Conservation (phyloP, 2,329 filamentous ascomycete species). For the Podosphaera aphanis region DNA sequence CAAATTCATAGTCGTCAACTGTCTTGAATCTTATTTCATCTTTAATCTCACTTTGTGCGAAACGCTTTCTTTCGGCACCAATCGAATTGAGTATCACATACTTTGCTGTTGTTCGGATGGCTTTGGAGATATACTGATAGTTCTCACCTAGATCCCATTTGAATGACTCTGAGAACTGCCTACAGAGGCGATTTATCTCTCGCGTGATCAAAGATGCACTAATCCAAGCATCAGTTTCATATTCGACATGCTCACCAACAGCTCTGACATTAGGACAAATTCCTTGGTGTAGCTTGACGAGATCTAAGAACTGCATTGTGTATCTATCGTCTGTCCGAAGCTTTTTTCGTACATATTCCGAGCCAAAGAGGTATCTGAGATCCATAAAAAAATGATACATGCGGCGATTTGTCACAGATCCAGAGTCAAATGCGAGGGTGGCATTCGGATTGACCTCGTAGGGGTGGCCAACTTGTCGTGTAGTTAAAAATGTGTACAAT, state of each 20-base stretch:
- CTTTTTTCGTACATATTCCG: slow-evolving; percentile 66
- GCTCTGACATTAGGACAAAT: slow-evolving; percentile 88
- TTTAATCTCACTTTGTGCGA: slow-evolving; percentile 71
- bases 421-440: slow-evolving; percentile 77
- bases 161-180: slow-evolving; percentile 75
- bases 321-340: slow-evolving; percentile 70
- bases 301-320: slow-evolving; percentile 77
- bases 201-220: slow-evolving; percentile 82
- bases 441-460: slow-evolving; percentile 70
- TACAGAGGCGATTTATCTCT: slow-evolving; percentile 80
- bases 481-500: slow-evolving; percentile 89
- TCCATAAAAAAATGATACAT: slow-evolving; percentile 98
- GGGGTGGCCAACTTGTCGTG: slow-evolving; percentile 82
- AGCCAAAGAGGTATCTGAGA: slow-evolving; percentile 72
- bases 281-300: slow-evolving; percentile 88
- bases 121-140: slow-evolving; percentile 38
- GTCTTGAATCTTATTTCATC: slow-evolving; percentile 65
- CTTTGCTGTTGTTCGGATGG: slow-evolving; percentile 54
- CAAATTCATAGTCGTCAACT: slow-evolving; percentile 59
- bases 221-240: slow-evolving; percentile 96
- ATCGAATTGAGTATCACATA: slow-evolving; percentile 73
- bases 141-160: slow-evolving; percentile 42
- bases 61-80: slow-evolving; percentile 68
- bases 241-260: slow-evolving; percentile 88
- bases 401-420: slow-evolving; percentile 78